A percentile compares a stretch with the other conserved stretches of the same genome.
These are phyloP conservation scores for Boletus sp. DNA, from an alignment of 1,284 basidiomycete species.

Conservation along the genomic window DNA sequence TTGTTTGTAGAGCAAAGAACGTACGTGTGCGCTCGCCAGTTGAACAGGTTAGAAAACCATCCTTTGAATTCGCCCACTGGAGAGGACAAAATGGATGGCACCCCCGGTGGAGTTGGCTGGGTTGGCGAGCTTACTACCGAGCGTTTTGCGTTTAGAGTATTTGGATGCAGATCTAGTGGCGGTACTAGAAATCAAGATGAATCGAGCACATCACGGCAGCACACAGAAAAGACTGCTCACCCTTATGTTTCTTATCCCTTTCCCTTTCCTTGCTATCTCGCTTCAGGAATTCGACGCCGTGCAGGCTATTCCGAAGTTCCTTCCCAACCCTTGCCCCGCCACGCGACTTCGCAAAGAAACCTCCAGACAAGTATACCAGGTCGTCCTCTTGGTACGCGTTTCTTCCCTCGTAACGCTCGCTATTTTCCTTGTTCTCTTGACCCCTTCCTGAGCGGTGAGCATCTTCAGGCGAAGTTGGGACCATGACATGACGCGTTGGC, in stretches of 20 bases:
- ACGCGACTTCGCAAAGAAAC: conserved; percentile 41
- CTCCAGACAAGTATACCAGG: conserved; percentile 27
- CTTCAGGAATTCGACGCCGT: conserved; percentile 34
- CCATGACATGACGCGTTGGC: conserved; percentile 8
- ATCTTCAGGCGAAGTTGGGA: conserved; percentile 18
- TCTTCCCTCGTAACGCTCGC: conserved; percentile 10
- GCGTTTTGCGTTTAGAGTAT: conserved; percentile 32
- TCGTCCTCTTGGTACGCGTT: conserved; percentile 22
- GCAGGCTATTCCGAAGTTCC: conserved; percentile 48
- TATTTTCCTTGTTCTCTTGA: conserved; percentile 55
- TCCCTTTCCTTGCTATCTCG: conserved; percentile 45
- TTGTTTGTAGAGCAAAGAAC: conserved; percentile 70
- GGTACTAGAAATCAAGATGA: conserved; percentile 28
- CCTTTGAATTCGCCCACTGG: conserved; percentile 76
- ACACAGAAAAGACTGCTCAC: conserved; percentile 38
- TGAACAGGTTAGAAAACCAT: conserved; percentile 79
- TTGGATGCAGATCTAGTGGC: conserved; percentile 34
- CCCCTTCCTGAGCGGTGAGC: conserved; percentile 12
- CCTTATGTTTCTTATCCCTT: conserved; percentile 47
- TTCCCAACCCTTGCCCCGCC: conserved; percentile 41
- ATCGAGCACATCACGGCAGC: not conserved
- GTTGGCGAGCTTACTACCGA: conserved; percentile 39
- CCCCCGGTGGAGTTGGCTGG: conserved; percentile 21
- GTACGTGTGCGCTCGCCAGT: conserved; percentile 63
- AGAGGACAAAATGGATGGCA: conserved; percentile 31